Evolutionary conservation across 768 basidiomycete species (phyloP).

Genomic region (Pleurotus citrinopileatus): DNA sequence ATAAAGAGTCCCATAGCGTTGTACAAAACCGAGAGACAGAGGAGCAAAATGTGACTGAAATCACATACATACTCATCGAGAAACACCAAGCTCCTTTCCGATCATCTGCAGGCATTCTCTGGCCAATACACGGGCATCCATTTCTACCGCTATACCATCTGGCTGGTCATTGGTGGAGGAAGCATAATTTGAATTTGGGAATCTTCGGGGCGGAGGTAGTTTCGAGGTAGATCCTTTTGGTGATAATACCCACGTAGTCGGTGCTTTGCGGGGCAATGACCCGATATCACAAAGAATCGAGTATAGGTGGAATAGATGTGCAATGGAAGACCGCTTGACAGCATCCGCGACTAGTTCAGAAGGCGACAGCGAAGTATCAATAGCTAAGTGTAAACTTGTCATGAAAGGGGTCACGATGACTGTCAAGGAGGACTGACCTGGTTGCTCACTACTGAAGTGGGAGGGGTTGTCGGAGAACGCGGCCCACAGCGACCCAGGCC

Average conservation of each 20-base stretch:
- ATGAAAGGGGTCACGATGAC: neutral
- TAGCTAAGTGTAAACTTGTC: constrained; percentile 24
- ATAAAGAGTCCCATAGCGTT: too few relatives aligned
- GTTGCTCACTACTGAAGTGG: constrained; percentile 48
- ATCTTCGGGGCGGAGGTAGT: constrained; percentile 1
- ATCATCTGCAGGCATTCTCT: constrained; percentile 65
- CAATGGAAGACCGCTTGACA: constrained; percentile 69
- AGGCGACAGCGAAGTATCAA: constrained; percentile 44
- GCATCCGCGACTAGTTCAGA: constrained; percentile 64
- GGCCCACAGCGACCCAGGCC: constrained; percentile 76
- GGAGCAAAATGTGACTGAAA: too few relatives aligned
- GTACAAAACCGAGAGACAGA: too few relatives aligned
- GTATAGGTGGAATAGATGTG: constrained; percentile 90
- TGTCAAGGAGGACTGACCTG: constrained; percentile 39
- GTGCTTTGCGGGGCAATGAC: constrained; percentile 65
- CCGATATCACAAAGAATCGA: constrained; percentile 75
- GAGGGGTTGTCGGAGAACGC: constrained; percentile 67
- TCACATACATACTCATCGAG: too few relatives aligned
- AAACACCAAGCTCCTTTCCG: constrained; percentile 71
- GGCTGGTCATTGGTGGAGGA: constrained; percentile 21
- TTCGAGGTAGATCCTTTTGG: neutral
- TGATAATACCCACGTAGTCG: constrained; percentile 59
- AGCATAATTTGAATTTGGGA: constrained; percentile 9
- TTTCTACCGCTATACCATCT: constrained; percentile 31
- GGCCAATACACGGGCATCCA: constrained; percentile 67